Evolutionary conservation across 2,329 filamentous ascomycete genomes (phyloP).

Genomic region (Lachnum nothofagi): DNA sequence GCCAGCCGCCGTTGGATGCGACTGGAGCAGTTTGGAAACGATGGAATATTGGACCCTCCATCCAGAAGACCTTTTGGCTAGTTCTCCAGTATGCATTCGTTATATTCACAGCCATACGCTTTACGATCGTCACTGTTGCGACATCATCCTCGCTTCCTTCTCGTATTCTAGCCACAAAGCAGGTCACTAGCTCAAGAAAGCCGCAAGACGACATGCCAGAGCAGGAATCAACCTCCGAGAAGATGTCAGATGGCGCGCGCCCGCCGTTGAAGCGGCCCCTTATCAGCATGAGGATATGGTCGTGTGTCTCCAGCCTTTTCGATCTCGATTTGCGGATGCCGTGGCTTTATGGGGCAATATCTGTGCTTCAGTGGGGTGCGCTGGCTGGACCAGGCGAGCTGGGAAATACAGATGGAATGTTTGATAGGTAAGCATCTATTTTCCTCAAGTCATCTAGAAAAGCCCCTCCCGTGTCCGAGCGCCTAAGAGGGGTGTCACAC

Average conservation of each 20-base stretch:
- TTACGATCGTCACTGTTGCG: constrained; percentile 58
- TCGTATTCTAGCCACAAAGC: constrained; percentile 36
- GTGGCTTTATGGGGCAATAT: constrained; percentile 74
- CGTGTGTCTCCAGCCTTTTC: constrained; percentile 65
- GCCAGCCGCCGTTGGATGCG: constrained; percentile 8
- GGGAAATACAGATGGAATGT: constrained; percentile 66
- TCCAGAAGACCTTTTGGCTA: constrained; percentile 43
- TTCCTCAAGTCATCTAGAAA: constrained; percentile 17
- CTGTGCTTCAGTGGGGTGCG: constrained; percentile 69
- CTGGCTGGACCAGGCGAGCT: constrained; percentile 70
- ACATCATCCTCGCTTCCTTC: constrained; percentile 63
- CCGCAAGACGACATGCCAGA: constrained; percentile 25
- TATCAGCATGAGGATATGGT: constrained; percentile 71
- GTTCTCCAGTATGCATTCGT: constrained; percentile 47
- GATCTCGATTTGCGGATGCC: constrained; percentile 80
- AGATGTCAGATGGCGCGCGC: constrained; percentile 11
- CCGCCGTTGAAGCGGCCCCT: constrained; percentile 39
- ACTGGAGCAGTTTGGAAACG: constrained; percentile 16
- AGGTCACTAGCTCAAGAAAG: constrained; percentile 23
- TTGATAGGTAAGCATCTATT: constrained; percentile 69
- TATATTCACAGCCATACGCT: constrained; percentile 56
- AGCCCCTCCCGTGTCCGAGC: constrained; percentile 16
- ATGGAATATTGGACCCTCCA: constrained; percentile 19
- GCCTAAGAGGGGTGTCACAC: constrained; percentile 30
- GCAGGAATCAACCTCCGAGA: constrained; percentile 13